Conservation (phyloP, 495 filamentous ascomycete species). For the Talaromyces stipitatus region DNA sequence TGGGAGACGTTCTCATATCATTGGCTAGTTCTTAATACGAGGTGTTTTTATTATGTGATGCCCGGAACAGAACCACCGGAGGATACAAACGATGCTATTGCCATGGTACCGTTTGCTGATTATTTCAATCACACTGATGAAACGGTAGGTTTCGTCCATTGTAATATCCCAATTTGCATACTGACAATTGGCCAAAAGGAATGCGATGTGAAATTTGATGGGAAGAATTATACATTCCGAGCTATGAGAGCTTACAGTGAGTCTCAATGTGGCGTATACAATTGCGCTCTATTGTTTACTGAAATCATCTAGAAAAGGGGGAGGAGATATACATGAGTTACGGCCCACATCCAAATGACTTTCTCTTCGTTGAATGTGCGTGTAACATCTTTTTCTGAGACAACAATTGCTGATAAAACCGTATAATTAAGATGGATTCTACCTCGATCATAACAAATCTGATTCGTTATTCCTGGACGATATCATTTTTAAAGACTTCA, state of each 20-base stretch:
- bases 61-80: slow-evolving; percentile 41
- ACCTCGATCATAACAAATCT: slow-evolving; percentile 56
- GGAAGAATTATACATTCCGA: slow-evolving; percentile 53
- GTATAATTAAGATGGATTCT: slow-evolving; percentile 57
- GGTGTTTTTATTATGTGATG: slow-evolving; percentile 69
- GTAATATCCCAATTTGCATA: neutral
- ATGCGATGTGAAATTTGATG: slow-evolving; percentile 57
- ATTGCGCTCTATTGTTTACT: neutral
- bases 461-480: slow-evolving; percentile 66
- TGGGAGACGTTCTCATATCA: slow-evolving; percentile 54
- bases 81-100: slow-evolving; percentile 64
- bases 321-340: slow-evolving; percentile 79
- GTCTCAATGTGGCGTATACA: neutral
- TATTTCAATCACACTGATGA: slow-evolving; percentile 74
- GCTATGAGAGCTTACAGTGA: slow-evolving; percentile 49
- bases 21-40: slow-evolving; percentile 79
- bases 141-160: slow-evolving; percentile 20
- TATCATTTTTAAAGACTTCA: slow-evolving; percentile 50
- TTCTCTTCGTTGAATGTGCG: slow-evolving; percentile 69
- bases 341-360: slow-evolving; percentile 72
- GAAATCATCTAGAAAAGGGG: slow-evolving; percentile 32
- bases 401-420: neutral
- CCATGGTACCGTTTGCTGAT: slow-evolving; percentile 76
- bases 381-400: slow-evolving; percentile 8
- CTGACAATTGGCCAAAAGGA: slow-evolving; percentile 15